These are phyloP conservation scores for Tricholoma matsutake DNA, from an alignment of 768 basidiomycete genomes.

Conservation along the genomic window DNA sequence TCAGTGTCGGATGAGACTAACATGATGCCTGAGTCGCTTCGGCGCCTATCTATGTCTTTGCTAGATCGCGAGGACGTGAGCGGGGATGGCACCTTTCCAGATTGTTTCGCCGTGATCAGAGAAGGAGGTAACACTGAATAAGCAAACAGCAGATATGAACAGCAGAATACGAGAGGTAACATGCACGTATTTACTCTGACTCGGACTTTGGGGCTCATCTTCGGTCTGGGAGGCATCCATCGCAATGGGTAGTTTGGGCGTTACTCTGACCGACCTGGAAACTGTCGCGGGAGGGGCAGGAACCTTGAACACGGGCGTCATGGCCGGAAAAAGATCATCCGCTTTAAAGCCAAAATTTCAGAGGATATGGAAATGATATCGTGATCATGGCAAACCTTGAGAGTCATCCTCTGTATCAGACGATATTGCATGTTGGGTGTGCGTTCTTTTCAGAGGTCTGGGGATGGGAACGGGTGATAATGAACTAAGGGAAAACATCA, in stretches of 20 bases:
- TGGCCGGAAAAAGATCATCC: not conserved
- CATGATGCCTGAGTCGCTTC: conserved; percentile 4
- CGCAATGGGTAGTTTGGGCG: not conserved
- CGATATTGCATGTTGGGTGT: conserved; percentile 18
- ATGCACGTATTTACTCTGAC: conserved; percentile 4
- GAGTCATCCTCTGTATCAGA: conserved; percentile 42
- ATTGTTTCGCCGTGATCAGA: conserved; percentile 2
- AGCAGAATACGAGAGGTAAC: not conserved
- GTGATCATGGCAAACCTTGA: conserved; percentile 25
- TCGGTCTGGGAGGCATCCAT: conserved; percentile 17
- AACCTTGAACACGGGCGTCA: conserved; percentile 6
- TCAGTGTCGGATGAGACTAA: conserved; percentile 16
- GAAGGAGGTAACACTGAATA: not conserved
- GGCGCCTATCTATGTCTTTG: conserved; percentile 1
- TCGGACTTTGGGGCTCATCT: conserved; percentile 18
- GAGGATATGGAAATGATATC: not conserved
- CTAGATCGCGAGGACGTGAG: not conserved
- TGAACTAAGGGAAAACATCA: not conserved
- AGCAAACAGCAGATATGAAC: not conserved
- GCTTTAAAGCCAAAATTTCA: conserved; percentile 1
- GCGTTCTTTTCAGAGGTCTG: conserved; percentile 5
- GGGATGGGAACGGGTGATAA: not conserved
- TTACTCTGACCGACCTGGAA: not conserved
- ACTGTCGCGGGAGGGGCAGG: conserved; percentile 9
- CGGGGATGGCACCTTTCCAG: not conserved